Conservation (phyloP, 1,139 yeast genomes). For the Suhomyces bolitotheri region DNA sequence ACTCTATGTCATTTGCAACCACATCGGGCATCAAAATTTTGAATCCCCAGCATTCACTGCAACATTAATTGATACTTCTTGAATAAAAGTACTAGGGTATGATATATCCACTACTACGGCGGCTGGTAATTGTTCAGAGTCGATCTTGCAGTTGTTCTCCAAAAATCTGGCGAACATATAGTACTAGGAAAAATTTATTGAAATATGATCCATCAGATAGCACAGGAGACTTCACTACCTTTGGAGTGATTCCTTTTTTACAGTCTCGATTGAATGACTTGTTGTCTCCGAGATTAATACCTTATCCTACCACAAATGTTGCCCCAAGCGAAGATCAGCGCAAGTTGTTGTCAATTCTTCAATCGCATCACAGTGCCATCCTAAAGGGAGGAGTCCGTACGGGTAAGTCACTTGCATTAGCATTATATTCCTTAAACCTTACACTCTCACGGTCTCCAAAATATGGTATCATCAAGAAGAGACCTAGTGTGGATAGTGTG, state of each 20-base stretch:
- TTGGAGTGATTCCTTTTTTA: slow-evolving; percentile 31
- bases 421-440: slow-evolving; percentile 26
- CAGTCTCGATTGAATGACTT: slow-evolving; percentile 26
- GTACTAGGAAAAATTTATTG: too few species aligned
- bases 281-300: slow-evolving; percentile 9
- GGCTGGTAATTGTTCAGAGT: neutral
- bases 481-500: slow-evolving; percentile 20
- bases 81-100: neutral
- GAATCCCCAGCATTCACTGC: neutral
- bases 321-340: slow-evolving; percentile 29
- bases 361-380: slow-evolving; percentile 22
- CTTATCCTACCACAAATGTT: slow-evolving; percentile 13
- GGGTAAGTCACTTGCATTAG: slow-evolving; percentile 30
- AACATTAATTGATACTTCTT: neutral
- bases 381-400: slow-evolving; percentile 21
- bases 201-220: slow-evolving; percentile 19
- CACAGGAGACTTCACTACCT: slow-evolving; percentile 23
- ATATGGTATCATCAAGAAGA: slow-evolving; percentile 16
- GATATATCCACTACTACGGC: slow-evolving; percentile 4
- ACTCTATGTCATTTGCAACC: slow-evolving; percentile 10
- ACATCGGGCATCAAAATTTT: neutral
- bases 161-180: too few species aligned
- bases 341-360: slow-evolving; percentile 21
- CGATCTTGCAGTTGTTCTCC: neutral
- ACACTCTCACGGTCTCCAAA: slow-evolving; percentile 24